A percentile compares a stretch with the other conserved stretches of the same genome.
These are phyloP conservation scores for Aureobasidium vineae DNA, from an alignment of 2,329 filamentous ascomycete species.

Conservation along the genomic window DNA sequence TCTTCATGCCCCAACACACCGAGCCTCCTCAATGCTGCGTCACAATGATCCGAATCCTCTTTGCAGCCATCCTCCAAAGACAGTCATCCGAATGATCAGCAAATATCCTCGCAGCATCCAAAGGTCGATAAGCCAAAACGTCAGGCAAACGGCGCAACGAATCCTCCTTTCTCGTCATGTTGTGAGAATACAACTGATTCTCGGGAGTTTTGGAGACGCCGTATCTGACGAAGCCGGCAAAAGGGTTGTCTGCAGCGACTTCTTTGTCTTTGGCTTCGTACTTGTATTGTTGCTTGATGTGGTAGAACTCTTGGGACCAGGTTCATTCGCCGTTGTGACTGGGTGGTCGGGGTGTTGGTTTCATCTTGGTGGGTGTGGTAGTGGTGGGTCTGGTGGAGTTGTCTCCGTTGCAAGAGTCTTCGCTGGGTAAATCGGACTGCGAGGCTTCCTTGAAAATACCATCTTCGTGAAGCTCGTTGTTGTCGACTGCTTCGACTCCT, in stretches of 20 bases:
- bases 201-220: background rate
- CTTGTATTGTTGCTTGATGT: slow-evolving; percentile 4
- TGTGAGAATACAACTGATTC: background rate
- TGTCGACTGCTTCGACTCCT: background rate
- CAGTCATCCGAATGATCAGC: too few species aligned
- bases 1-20: background rate
- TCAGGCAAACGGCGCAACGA: background rate
- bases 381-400: background rate
- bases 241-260: background rate
- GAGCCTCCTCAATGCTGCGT: slow-evolving; percentile 4
- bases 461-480: background rate
- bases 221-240: background rate
- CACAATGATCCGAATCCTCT: background rate
- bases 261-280: background rate
- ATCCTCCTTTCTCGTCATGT: background rate
- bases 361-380: background rate
- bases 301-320: background rate
- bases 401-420: background rate
- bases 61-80: slow-evolving; percentile 5
- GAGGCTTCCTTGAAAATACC: background rate
- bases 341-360: background rate
- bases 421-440: background rate
- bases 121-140: background rate
- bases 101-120: slow-evolving; percentile 1
- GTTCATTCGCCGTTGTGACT: background rate